These are phyloP conservation scores for Parafenestella ontariensis DNA, from an alignment of 2,329 filamentous ascomycete species.

Conservation along the genomic window DNA sequence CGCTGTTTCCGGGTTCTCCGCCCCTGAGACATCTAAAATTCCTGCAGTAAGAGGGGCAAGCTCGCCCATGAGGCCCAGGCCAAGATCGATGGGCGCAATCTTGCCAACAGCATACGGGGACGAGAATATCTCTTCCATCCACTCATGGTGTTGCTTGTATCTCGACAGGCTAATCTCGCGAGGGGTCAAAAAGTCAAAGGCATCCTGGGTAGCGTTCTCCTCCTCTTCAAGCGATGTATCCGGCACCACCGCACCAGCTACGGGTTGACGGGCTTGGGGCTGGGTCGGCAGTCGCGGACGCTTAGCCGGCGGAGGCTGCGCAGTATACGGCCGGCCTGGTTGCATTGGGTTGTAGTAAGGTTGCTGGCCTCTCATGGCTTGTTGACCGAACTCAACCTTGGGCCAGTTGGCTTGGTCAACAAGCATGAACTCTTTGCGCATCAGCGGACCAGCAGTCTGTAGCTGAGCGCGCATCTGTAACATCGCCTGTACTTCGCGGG, in stretches of 20 bases:
- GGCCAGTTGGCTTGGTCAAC: slow-evolving; percentile 91
- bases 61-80: slow-evolving; percentile 79
- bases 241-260: slow-evolving; percentile 27
- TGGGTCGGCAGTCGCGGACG: slow-evolving; percentile 50
- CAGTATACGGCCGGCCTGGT: slow-evolving; percentile 39
- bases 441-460: slow-evolving; percentile 74
- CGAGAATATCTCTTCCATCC: slow-evolving; percentile 97
- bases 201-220: slow-evolving; percentile 85
- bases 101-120: slow-evolving; percentile 87
- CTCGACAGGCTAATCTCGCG: slow-evolving; percentile 86
- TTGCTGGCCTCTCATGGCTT: slow-evolving; percentile 33
- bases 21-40: slow-evolving; percentile 71
- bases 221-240: slow-evolving; percentile 77
- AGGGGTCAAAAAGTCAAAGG: slow-evolving; percentile 88
- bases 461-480: slow-evolving; percentile 68
- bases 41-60: slow-evolving; percentile 82
- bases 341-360: slow-evolving; percentile 48
- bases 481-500: slow-evolving; percentile 64
- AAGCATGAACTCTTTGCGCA: slow-evolving; percentile 95
- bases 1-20: slow-evolving; percentile 33
- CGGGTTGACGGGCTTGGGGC: slow-evolving; percentile 53
- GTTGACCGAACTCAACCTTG: slow-evolving; percentile 72
- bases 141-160: slow-evolving; percentile 95
- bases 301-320: slow-evolving; percentile 56
- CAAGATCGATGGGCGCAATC: slow-evolving; percentile 86